Conservation (phyloP, 2,329 filamentous ascomycete genomes). For the Hymenoscyphus infarciens region DNA sequence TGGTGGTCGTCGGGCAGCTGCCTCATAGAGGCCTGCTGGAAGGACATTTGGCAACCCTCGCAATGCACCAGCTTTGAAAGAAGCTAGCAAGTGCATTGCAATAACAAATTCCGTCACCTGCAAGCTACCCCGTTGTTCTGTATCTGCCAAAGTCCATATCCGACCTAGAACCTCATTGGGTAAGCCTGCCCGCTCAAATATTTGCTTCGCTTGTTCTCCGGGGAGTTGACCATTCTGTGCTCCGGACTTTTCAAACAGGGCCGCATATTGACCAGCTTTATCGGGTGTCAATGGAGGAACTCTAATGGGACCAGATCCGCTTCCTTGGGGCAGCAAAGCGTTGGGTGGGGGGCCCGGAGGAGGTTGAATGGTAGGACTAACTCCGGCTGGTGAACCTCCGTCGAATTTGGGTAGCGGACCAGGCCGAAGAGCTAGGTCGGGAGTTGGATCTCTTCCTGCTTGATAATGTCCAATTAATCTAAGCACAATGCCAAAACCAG, state of each 20-base stretch:
- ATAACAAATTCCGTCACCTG: constrained; percentile 92
- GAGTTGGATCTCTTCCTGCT: constrained; percentile 74
- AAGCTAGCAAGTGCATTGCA: constrained; percentile 94
- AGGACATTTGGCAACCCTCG: constrained; percentile 75
- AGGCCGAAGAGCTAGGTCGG: constrained; percentile 77
- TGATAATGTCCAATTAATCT: constrained; percentile 95
- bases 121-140: constrained; percentile 83
- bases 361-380: constrained; percentile 47
- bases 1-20: constrained; percentile 67
- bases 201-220: constrained; percentile 83
- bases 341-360: constrained; percentile 42
- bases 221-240: constrained; percentile 74
- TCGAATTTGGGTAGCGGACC: constrained; percentile 93
- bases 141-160: constrained; percentile 95
- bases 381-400: constrained; percentile 50
- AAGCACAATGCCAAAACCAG: constrained; percentile 89
- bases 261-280: constrained; percentile 83
- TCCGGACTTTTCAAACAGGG: constrained; percentile 86
- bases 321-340: constrained; percentile 52
- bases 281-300: constrained; percentile 86
- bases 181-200: constrained; percentile 89
- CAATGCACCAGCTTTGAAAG: constrained; percentile 80
- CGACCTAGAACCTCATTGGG: constrained; percentile 88
- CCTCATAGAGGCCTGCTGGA: constrained; percentile 84
- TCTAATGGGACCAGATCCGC: constrained; percentile 67